Percentiles rank a stretch among this genome's conserved stretches.
These are phyloP conservation scores for Ceratobasidium sp. DNA, from an alignment of 1,284 basidiomycete species.

Conservation along the genomic window DNA sequence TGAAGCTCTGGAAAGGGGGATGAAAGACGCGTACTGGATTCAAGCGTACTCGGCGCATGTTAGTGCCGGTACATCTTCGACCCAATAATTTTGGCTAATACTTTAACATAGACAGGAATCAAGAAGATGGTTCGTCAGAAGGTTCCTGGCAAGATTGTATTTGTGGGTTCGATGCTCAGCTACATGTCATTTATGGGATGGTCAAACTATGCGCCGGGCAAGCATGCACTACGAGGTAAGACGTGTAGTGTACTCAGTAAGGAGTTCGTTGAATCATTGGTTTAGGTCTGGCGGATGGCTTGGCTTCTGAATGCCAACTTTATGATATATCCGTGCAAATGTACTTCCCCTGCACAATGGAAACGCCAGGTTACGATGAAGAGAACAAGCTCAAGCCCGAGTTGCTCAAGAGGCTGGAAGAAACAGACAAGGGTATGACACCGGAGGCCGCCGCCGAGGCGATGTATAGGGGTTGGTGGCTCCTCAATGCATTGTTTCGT, in stretches of 20 bases:
- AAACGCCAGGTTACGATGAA: constrained; percentile 75
- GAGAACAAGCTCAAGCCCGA: constrained; percentile 84
- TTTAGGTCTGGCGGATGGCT: constrained; percentile 77
- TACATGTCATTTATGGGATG: constrained; percentile 85
- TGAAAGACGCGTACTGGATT: constrained; percentile 70
- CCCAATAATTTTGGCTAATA: background rate
- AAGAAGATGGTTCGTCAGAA: constrained; percentile 70
- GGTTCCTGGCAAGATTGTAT: constrained; percentile 70
- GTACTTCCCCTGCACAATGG: constrained; percentile 87
- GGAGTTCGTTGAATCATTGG: constrained; percentile 44
- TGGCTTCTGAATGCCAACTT: constrained; percentile 81
- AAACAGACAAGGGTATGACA: constrained; percentile 68
- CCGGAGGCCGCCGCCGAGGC: constrained; percentile 69
- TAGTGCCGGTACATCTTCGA: constrained; percentile 46
- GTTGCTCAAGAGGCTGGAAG: constrained; percentile 82
- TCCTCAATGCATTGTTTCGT: background rate
- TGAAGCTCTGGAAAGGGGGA: constrained; percentile 63
- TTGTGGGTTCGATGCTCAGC: constrained; percentile 71
- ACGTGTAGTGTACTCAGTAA: background rate
- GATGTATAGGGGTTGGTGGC: constrained; percentile 65
- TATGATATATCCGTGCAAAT: constrained; percentile 83
- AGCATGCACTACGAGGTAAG: constrained; percentile 85
- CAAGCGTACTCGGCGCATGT: constrained; percentile 82
- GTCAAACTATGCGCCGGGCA: constrained; percentile 83
- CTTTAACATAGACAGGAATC: constrained; percentile 63